Conservation (phyloP, 2,329 filamentous ascomycete species). For the Botrytis hyacinthi region DNA sequence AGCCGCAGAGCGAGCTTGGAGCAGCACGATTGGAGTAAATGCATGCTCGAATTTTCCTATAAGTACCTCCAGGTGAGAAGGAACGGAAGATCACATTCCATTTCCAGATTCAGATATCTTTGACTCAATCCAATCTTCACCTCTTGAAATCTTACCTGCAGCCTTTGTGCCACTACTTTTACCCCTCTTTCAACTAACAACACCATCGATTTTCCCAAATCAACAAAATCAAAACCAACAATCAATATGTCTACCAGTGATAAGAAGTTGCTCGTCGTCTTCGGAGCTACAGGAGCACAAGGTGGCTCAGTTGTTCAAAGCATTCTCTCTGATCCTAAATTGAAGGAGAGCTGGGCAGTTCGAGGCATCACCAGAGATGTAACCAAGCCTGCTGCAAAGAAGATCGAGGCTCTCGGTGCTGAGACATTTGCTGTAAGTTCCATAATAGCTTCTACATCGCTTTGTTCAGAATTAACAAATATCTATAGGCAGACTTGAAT, state of each 20-base stretch:
- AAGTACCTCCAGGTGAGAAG: neutral
- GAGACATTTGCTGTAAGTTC: constrained; percentile 44
- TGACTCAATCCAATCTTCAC: neutral
- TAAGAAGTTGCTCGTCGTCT: constrained; percentile 45
- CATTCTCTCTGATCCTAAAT: constrained; percentile 48
- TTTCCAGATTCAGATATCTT: neutral
- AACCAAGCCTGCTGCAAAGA: constrained; percentile 42
- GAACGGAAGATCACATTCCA: neutral
- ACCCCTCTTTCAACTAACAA: constrained; percentile 2
- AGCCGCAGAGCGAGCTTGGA: neutral
- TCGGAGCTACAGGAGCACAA: constrained; percentile 51
- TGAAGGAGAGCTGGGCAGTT: constrained; percentile 44
- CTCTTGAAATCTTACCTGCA: neutral
- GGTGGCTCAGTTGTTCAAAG: constrained; percentile 52
- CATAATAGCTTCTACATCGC: neutral
- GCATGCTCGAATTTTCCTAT: neutral
- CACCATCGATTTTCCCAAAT: neutral
- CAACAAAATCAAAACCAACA: neutral
- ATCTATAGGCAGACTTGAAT: constrained; percentile 43
- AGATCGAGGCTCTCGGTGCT: constrained; percentile 44
- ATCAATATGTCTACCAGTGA: constrained; percentile 30
- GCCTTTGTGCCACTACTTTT: constrained; percentile 1
- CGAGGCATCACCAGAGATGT: constrained; percentile 50
- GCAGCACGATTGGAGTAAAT: neutral
- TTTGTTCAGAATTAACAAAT: neutral